These are phyloP conservation scores for Aspergillus bertholletiae DNA, from an alignment of 495 filamentous ascomycete species.

Conservation along the genomic window DNA sequence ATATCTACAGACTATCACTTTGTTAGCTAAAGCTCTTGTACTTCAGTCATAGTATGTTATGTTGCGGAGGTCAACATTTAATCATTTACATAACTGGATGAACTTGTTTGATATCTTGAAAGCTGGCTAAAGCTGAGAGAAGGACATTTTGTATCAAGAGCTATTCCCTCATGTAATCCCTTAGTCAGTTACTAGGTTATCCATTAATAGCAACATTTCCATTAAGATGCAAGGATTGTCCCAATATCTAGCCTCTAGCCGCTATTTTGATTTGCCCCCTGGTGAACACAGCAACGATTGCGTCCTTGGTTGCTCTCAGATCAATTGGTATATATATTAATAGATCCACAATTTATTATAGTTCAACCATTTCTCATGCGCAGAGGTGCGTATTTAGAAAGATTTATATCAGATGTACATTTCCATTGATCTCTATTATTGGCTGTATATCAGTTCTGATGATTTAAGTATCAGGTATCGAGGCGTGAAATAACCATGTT, in stretches of 20 bases:
- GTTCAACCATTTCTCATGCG: constrained; percentile 73
- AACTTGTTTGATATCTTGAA: too few relatives aligned
- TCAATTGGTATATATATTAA: constrained; percentile 81
- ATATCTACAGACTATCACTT: too few relatives aligned
- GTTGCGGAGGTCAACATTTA: too few relatives aligned
- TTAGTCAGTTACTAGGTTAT: constrained; percentile 42
- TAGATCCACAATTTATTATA: constrained; percentile 80
- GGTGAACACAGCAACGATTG: constrained; percentile 79
- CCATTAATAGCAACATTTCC: constrained; percentile 39
- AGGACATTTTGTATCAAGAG: background rate
- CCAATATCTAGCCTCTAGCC: constrained; percentile 57
- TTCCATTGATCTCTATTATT: constrained; percentile 66
- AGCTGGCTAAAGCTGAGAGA: too few relatives aligned
- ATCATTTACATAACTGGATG: too few relatives aligned
- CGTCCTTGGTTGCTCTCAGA: constrained; percentile 80
- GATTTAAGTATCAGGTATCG: background rate
- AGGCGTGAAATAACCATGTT: background rate
- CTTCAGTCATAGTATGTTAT: too few relatives aligned
- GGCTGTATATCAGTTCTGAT: constrained; percentile 1
- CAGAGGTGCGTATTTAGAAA: constrained; percentile 73
- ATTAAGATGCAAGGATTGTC: constrained; percentile 59
- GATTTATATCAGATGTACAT: constrained; percentile 68
- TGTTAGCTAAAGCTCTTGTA: too few relatives aligned
- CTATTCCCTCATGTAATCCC: too few relatives aligned
- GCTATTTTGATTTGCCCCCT: constrained; percentile 70